phyloP scores from a whole-genome alignment of 163 green algal genomes.

The Botryococcus braunii region DNA sequence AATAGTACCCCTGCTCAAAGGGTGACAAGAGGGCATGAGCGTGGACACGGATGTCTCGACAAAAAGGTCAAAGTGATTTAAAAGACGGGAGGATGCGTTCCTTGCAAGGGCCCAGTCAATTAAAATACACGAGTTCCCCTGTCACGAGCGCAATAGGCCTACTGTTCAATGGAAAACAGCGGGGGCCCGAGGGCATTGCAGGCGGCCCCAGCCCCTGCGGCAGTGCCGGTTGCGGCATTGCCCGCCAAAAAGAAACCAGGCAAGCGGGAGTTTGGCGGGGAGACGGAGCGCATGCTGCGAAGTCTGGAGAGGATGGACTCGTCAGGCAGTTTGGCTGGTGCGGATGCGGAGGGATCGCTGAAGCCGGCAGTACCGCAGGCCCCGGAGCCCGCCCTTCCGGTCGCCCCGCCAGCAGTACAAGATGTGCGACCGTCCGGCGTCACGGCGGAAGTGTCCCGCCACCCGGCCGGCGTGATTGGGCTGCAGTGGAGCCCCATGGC shows the following conservation, averaged over 20 bases:
- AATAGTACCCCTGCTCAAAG: too few species aligned
- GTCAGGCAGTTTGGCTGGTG: too few species aligned
- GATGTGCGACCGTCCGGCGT: slow-evolving; percentile 7
- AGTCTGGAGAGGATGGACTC: too few species aligned
- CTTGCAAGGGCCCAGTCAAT: background rate
- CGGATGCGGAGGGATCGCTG: background rate
- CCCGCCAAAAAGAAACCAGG: background rate
- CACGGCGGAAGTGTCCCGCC: slow-evolving; percentile 17
- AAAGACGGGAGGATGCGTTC: background rate
- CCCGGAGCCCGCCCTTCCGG: too few species aligned
- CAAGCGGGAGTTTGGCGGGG: background rate
- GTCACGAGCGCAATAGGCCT: too few species aligned
- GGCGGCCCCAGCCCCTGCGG: background rate
- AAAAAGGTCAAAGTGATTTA: too few species aligned
- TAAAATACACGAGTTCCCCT: background rate
- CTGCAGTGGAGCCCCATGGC: slow-evolving; percentile 25
- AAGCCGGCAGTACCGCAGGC: background rate
- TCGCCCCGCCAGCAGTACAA: background rate
- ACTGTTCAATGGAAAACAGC: background rate
- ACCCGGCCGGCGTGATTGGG: slow-evolving; percentile 10
- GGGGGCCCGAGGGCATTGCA: too few species aligned
- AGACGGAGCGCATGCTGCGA: background rate
- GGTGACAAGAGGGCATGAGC: too few species aligned
- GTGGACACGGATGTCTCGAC: too few species aligned
- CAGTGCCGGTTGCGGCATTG: background rate